These are phyloP conservation scores for Hypoxylon lienhwacheense DNA, from an alignment of 495 filamentous ascomycete species.

Conservation along the genomic window DNA sequence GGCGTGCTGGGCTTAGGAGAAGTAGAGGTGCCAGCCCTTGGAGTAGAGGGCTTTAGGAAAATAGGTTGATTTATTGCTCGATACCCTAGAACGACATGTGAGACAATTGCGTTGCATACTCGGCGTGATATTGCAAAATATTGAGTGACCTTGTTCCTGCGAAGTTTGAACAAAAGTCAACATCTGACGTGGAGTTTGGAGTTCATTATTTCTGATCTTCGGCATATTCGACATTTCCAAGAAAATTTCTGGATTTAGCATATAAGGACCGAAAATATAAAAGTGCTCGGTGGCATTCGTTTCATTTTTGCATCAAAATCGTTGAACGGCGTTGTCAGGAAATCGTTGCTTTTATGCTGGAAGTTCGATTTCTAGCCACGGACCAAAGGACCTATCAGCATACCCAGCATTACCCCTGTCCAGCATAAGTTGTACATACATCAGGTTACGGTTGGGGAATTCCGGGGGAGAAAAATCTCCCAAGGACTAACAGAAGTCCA, in stretches of 20 bases:
- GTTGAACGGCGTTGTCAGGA: conserved; percentile 17
- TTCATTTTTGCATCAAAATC: conserved; percentile 7
- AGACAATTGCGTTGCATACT: conserved; percentile 7
- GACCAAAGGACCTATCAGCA: conserved; percentile 9
- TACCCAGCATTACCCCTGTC: conserved; percentile 8
- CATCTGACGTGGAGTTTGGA: conserved; percentile 29
- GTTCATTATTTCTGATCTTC: conserved; percentile 11
- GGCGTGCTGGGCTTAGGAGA: conserved; percentile 73
- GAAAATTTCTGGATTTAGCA: conserved; percentile 16
- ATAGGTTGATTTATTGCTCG: conserved; percentile 39
- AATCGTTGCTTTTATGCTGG: background rate
- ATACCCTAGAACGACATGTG: background rate
- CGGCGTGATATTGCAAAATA: conserved; percentile 18
- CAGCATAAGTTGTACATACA: background rate
- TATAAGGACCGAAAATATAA: conserved; percentile 12
- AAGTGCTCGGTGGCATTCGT: conserved; percentile 4
- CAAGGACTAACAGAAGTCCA: background rate
- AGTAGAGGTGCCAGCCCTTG: conserved; percentile 86
- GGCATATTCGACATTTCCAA: conserved; percentile 18
- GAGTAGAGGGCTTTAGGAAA: conserved; percentile 80
- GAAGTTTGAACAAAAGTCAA: conserved; percentile 14
- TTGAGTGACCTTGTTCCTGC: conserved; percentile 10
- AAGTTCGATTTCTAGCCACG: conserved; percentile 4
- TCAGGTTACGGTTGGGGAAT: conserved; percentile 8
- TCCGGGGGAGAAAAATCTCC: conserved; percentile 11